Evolutionary conservation across 495 filamentous ascomycete species (phyloP).

Genomic region (Achaetomiella virescens): DNA sequence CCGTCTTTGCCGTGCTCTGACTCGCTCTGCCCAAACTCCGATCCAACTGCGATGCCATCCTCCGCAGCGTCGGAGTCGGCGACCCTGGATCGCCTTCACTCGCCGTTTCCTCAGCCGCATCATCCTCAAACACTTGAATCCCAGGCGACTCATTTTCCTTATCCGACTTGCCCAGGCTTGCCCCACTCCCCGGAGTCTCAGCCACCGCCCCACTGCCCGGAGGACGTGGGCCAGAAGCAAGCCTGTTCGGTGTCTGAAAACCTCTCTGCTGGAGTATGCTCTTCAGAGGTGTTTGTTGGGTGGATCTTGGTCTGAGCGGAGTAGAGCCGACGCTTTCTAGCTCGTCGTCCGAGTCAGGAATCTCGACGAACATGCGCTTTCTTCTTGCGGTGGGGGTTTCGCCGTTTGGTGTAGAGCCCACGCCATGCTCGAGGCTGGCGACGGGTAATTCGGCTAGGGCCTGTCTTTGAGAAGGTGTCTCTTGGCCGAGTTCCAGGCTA

Average conservation of each 20-base stretch:
- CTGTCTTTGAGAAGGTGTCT: conserved; percentile 3
- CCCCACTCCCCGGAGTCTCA: background rate
- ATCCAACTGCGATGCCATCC: background rate
- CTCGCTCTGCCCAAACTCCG: background rate
- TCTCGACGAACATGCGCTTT: conserved; percentile 22
- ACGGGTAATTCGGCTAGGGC: conserved; percentile 21
- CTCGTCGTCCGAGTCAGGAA: conserved; percentile 42
- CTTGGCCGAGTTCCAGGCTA: background rate
- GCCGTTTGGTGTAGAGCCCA: background rate
- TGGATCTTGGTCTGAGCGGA: conserved; percentile 10
- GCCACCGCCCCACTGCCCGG: background rate
- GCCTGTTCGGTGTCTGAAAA: background rate
- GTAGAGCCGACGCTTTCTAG: conserved; percentile 22
- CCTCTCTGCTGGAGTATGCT: background rate
- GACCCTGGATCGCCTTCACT: background rate
- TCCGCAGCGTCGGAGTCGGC: conserved; percentile 10
- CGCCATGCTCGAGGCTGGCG: conserved; percentile 3
- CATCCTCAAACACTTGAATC: conserved; percentile 11
- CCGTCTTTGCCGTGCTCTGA: conserved; percentile 1
- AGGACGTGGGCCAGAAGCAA: background rate
- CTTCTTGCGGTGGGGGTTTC: conserved; percentile 12
- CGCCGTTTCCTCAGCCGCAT: background rate
- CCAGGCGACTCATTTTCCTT: conserved; percentile 21
- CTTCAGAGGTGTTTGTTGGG: conserved; percentile 2
- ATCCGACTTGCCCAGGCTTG: conserved; percentile 20